Evolutionary conservation across 345 rosid genomes (phyloP).

Genomic region (Gossypium ekmanianum): DNA sequence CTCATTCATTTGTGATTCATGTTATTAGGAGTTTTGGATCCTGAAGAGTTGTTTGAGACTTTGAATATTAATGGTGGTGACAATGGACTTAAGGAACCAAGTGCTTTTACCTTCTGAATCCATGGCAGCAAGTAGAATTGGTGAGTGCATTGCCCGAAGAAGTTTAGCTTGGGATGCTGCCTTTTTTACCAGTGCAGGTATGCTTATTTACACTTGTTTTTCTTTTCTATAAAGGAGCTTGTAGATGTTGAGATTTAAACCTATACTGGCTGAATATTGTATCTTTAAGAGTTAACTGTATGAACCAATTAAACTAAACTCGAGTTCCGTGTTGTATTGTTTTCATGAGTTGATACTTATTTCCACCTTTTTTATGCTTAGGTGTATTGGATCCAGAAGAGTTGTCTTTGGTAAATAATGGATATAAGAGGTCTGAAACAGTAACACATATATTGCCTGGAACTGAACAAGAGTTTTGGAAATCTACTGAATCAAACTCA

Average conservation of each 20-base stretch:
- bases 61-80: constrained; percentile 31
- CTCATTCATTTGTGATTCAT: background rate
- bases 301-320: background rate
- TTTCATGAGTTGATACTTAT: background rate
- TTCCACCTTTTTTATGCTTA: constrained; percentile 4
- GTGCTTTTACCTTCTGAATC: constrained; percentile 16
- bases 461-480: constrained; percentile 22
- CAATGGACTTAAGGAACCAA: constrained; percentile 10
- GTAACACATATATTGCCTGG: constrained; percentile 15
- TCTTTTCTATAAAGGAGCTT: background rate
- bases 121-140: constrained; percentile 15
- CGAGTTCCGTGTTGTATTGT: background rate
- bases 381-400: constrained; percentile 55
- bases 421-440: constrained; percentile 30
- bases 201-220: background rate
- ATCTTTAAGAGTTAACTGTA: background rate
- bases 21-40: constrained; percentile 51
- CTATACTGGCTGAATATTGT: background rate
- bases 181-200: constrained; percentile 45
- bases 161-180: constrained; percentile 58
- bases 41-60: constrained; percentile 50
- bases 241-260: background rate
- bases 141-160: constrained; percentile 25
- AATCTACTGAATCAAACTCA: constrained; percentile 29
- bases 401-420: constrained; percentile 36